Base-by-base conservation (phyloP, 1,284 basidiomycete species). In the Macrocystidia cucumis region DNA sequence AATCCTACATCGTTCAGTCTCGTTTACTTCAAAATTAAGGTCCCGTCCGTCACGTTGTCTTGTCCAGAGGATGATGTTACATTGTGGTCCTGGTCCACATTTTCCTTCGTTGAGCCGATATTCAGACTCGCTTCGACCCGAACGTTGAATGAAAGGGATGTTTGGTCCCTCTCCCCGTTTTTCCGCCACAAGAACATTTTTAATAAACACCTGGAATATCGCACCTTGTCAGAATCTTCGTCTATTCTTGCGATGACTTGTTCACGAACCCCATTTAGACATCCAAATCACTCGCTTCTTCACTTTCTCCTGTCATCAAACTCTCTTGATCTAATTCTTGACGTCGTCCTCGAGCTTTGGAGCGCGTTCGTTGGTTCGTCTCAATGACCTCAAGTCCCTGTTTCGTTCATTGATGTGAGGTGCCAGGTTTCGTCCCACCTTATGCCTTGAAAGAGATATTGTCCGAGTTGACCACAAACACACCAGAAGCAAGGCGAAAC, bases 11-110 rank as follows among this genome's bases (percentile, higher is more conserved):
- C 18, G 36, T 35, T 29, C 34, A 4, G 33, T 36, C n/a, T 35
- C 25, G 22, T 11, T 24, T 31, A 20, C 41, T 20, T 14, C 29
- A 26, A 16, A 12, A 31, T 23, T 29, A 41, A 78, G 74, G 53
- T 60, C 8, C 74, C 78, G 3, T 73, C 74, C 5, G 60, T 54
- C 35, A 44, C 50, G 7, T 50, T 69, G 19, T 69, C 75, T 2
- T 68, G 71, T 50, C 78, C 79, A 3, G 87, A 91, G 55, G 87
- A 91, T 50, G 63, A 69, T 38, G 80, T 77, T 27, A 78, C 69
- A n/a, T 60, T 91, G 9, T 83, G 77, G 72, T 65, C 74, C n/a
- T 90, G 87, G 82, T 64, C 74, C 34, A 77, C 73, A 1, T 90
- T 90, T 54, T 69, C 72, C 2, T 91, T 88, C 61, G 69, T 91